A percentile compares a stretch with the other conserved stretches of the same genome.
Evolutionary conservation across 2,329 filamentous ascomycete genomes (phyloP).

Genomic region (Fusarium sp.): DNA sequence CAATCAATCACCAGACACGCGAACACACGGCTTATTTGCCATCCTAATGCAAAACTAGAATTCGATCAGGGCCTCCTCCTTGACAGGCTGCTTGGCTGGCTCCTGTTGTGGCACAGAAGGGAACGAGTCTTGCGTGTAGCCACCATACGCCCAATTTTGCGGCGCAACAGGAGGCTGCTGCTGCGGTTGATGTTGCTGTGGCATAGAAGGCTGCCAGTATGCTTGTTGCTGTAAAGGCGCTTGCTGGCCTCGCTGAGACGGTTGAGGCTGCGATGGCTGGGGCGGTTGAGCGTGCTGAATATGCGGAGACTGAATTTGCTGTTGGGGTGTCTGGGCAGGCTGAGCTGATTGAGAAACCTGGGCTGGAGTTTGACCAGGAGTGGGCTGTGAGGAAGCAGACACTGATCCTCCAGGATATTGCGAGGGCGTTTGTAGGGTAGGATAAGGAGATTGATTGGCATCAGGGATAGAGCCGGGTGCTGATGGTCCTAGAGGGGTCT

Average conservation of each 20-base stretch:
- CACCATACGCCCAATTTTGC: conserved; percentile 56
- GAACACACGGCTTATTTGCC: background rate
- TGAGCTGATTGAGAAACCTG: conserved; percentile 37
- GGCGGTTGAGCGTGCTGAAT: conserved; percentile 47
- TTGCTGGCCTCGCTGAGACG: conserved; percentile 42
- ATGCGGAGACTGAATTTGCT: conserved; percentile 20
- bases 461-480: conserved; percentile 54
- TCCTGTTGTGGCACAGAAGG: conserved; percentile 65
- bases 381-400: conserved; percentile 48
- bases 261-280: conserved; percentile 40
- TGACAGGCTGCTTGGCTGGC: conserved; percentile 56
- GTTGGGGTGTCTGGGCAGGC: conserved; percentile 47
- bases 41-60: conserved; percentile 56
- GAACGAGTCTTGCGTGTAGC: conserved; percentile 69
- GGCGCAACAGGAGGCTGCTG: conserved; percentile 48
- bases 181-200: conserved; percentile 45
- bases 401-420: conserved; percentile 57
- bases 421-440: conserved; percentile 58
- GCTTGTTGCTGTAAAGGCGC: conserved; percentile 46
- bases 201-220: conserved; percentile 51
- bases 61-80: conserved; percentile 84
- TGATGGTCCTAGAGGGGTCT: conserved; percentile 51
- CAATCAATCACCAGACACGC: background rate
- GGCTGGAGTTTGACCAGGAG: conserved; percentile 44
- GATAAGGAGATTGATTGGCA: conserved; percentile 60